phyloP scores from a whole-genome alignment of 163 green algal species.

The Scenedesmus sp. region DNA sequence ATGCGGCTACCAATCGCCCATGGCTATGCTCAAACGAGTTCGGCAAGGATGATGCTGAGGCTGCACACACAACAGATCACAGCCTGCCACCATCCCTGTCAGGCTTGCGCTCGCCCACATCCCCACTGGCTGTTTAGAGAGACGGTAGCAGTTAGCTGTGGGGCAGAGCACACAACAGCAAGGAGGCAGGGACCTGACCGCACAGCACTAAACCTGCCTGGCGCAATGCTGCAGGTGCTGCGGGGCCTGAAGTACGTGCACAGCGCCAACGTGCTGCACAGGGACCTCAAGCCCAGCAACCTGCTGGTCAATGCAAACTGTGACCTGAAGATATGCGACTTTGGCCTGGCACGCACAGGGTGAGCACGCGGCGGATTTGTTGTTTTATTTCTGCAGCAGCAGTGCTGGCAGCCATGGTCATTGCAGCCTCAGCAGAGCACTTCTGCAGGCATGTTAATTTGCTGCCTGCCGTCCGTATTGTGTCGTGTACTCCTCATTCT shows the following conservation, averaged over 20 bases:
- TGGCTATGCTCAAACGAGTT: too few species aligned
- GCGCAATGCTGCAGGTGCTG: slow-evolving; percentile 80
- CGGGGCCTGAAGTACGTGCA: slow-evolving; percentile 98
- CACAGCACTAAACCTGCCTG: background rate
- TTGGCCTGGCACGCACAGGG: slow-evolving; percentile 94
- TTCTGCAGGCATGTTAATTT: too few species aligned
- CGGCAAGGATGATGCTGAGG: background rate
- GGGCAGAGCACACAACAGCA: background rate
- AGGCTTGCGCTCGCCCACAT: background rate
- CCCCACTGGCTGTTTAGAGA: background rate
- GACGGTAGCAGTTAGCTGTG: background rate
- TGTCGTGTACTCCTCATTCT: too few species aligned
- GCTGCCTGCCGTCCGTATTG: too few species aligned
- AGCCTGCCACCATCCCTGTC: background rate
- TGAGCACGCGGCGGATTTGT: slow-evolving; percentile 30
- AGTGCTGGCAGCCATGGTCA: background rate
- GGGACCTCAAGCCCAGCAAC: slow-evolving; percentile 97
- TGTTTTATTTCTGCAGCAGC: background rate
- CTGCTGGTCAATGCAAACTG: slow-evolving; percentile 97
- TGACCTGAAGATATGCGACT: slow-evolving; percentile 99
- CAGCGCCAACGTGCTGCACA: slow-evolving; percentile 95
- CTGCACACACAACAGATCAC: background rate
- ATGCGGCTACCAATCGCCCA: too few species aligned
- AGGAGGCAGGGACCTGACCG: background rate
- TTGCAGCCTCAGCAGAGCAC: background rate